These are phyloP conservation scores for Fusarium concolor DNA, from an alignment of 2,329 filamentous ascomycete species.

Conservation along the genomic window DNA sequence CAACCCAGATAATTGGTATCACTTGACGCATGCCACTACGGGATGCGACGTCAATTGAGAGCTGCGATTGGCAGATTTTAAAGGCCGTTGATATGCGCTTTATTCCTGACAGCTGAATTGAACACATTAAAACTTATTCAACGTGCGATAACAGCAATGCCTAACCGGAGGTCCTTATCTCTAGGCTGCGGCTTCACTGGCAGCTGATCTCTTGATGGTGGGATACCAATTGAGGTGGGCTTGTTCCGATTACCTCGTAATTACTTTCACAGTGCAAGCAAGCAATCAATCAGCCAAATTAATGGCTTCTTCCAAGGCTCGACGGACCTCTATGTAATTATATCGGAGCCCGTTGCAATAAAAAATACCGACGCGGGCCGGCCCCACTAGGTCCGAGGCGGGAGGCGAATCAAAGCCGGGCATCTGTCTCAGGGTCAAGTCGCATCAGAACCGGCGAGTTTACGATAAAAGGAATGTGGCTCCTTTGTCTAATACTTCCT, in stretches of 20 bases:
- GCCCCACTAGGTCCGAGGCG: constrained; percentile 32
- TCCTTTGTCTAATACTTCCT: constrained; percentile 14
- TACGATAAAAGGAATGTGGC: constrained; percentile 19
- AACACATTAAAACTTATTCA: constrained; percentile 16
- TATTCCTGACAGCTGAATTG: constrained; percentile 26
- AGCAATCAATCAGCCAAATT: neutral
- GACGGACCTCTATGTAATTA: neutral
- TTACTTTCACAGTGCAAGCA: neutral
- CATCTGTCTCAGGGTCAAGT: constrained; percentile 3
- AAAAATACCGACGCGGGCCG: constrained; percentile 14
- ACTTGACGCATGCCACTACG: constrained; percentile 27
- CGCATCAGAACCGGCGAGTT: constrained; percentile 15
- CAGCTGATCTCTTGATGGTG: constrained; percentile 13
- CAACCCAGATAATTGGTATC: constrained; percentile 29
- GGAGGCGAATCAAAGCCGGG: constrained; percentile 16
- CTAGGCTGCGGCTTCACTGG: neutral
- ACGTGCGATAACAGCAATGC: neutral
- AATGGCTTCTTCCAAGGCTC: neutral
- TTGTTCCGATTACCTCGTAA: neutral
- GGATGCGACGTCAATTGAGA: constrained; percentile 32
- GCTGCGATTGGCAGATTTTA: constrained; percentile 23
- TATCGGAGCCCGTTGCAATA: constrained; percentile 6
- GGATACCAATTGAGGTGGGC: neutral
- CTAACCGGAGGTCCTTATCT: constrained; percentile 11
- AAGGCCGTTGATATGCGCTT: constrained; percentile 32